Evolutionary conservation across 164 flowering plant species (phyloP), one percentile per base, ranked within the genome.

Genomic region (Nelumbo lutea): DNA sequence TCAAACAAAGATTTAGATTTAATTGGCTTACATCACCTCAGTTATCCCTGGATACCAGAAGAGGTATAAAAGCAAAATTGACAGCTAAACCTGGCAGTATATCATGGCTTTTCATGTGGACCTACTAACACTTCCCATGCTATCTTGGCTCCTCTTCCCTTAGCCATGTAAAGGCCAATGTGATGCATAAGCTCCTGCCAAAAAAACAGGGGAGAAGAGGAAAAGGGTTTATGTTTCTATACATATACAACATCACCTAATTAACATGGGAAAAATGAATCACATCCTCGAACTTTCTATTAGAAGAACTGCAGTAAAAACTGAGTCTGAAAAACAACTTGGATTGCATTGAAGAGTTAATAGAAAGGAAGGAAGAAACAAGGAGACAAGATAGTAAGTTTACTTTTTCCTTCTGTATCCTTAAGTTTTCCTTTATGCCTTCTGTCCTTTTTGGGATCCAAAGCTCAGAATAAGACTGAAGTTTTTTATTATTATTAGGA

Each of bases 151-250:
- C 90, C 89, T 57, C 93, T 84, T 72, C 80, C 88, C 67, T 84
- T 80, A 2, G 91, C 93, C 82, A 88, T 81, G 79, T 86, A 87
- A 6, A 87, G 84, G 27, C 93, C 93, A 13, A 90, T 68, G 66
- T 90, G 91, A 76, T 88, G 96, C 96, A 85, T 88, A 62, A 85
- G 65, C 61, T 83, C 89, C 89, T 86, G 77, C 75, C 9, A 40
- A 2, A 52, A 67, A 60, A 47, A 53, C 10, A 61, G 10, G 43
- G 11, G 68, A 14, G 14, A 44, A 4, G 11, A 55, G 10, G 51
- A 61, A 61, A 52, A 53, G 46, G 42, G 9, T 10, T 44, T 47
- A 51, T 42, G 52, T 53, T 70, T 52, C 1, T 13, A 5, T 59
- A 11, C 57, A 68, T 38, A 1, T 38, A 42, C 2, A 14, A 53